These are phyloP conservation scores for Pigoraptor vietnamica DNA, from an alignment of 78 protist species.

Conservation along the genomic window DNA sequence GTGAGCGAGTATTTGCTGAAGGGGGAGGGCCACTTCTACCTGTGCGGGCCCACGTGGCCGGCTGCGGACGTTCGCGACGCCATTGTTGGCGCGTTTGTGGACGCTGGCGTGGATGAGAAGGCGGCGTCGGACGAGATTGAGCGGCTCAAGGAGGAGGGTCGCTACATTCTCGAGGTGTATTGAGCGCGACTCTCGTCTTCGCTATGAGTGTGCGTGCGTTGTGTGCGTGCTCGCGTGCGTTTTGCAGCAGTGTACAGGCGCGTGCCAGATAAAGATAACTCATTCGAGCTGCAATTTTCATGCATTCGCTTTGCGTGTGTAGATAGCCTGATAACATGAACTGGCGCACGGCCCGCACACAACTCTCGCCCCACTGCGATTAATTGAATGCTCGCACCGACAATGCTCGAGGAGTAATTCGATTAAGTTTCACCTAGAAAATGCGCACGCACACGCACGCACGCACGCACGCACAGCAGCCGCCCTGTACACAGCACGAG, in stretches of 20 bases:
- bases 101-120: not conserved
- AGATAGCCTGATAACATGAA: no score
- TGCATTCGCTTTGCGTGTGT: no score
- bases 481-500: no score
- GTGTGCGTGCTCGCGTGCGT: not conserved
- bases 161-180: constrained; percentile 48
- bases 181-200: not conserved
- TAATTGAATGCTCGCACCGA: no score
- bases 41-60: constrained; percentile 59
- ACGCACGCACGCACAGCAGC: no score
- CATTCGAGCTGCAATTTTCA: no score
- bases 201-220: not conserved
- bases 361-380: no score
- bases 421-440: no score
- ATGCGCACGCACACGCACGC: no score
- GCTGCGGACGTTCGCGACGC: constrained; percentile 39
- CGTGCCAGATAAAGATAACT: no score
- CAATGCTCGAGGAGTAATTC: no score
- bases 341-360: no score
- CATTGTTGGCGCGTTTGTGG: constrained; percentile 18
- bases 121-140: constrained; percentile 3
- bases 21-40: constrained; percentile 41
- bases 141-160: constrained; percentile 36
- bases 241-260: not conserved
- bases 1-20: constrained; percentile 1